Evolutionary conservation across 768 basidiomycete genomes (phyloP).

Genomic region (Rhodotorula graminis): DNA sequence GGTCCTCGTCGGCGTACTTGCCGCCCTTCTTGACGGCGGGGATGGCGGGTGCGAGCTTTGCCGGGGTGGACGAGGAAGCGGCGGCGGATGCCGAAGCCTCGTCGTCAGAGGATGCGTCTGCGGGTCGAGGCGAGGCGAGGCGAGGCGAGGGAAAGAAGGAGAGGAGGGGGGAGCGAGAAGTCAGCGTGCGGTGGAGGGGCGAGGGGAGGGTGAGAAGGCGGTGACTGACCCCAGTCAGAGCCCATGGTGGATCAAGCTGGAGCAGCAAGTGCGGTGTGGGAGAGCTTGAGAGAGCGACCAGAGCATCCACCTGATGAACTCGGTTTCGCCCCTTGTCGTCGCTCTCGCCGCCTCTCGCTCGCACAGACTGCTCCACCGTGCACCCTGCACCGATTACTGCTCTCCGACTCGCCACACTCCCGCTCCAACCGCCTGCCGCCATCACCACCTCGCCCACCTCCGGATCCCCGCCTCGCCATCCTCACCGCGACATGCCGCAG

Average conservation of each 20-base stretch:
- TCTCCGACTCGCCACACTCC: too few relatives aligned
- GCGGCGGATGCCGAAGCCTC: slow-evolving; percentile 50
- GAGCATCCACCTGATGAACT: neutral
- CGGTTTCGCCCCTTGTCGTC: too few relatives aligned
- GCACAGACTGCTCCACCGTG: too few relatives aligned
- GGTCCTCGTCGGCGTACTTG: slow-evolving; percentile 90
- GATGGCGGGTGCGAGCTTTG: slow-evolving; percentile 37
- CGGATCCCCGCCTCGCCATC: too few relatives aligned
- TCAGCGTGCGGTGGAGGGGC: neutral
- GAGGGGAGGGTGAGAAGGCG: neutral
- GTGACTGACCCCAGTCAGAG: slow-evolving; percentile 8
- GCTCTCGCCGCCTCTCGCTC: too few relatives aligned
- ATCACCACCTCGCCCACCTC: too few relatives aligned
- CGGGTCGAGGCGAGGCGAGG: neutral
- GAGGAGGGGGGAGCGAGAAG: neutral
- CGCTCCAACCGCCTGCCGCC: too few relatives aligned
- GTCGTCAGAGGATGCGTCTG: slow-evolving; percentile 37
- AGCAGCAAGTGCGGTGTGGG: neutral
- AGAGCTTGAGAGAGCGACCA: neutral
- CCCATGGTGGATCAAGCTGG: neutral
- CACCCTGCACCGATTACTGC: too few relatives aligned
- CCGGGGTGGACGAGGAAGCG: slow-evolving; percentile 42
- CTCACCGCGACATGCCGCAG: too few relatives aligned
- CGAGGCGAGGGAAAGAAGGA: neutral
- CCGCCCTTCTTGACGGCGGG: slow-evolving; percentile 49